These are phyloP conservation scores for Backusella morwellensis DNA, from an alignment of 192 early-diverging fungal species.

Conservation along the genomic window DNA sequence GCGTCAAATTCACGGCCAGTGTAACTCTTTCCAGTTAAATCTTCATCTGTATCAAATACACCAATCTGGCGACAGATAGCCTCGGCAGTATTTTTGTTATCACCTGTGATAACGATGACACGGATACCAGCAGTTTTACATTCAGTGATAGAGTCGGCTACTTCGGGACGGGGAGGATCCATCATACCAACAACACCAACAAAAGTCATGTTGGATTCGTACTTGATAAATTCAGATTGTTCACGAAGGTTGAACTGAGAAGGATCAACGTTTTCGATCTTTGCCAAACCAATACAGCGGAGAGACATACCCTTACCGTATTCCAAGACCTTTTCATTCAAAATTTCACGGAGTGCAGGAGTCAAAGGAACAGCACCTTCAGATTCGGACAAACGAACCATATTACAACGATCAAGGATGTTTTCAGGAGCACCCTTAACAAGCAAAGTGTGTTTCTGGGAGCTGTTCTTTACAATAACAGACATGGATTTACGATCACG, in stretches of 20 bases:
- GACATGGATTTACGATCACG: conserved; percentile 99
- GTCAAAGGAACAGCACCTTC: conserved; percentile 63
- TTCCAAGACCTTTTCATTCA: conserved; percentile 64
- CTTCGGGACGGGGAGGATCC: conserved; percentile 96
- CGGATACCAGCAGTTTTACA: conserved; percentile 95
- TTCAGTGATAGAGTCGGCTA: conserved; percentile 74
- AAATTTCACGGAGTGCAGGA: conserved; percentile 49
- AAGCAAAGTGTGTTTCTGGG: conserved; percentile 51
- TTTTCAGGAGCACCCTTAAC: conserved; percentile 97
- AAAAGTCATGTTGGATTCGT: conserved; percentile 90
- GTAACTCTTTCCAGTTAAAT: conserved; percentile 65
- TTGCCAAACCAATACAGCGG: conserved; percentile 90
- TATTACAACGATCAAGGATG: conserved; percentile 84
- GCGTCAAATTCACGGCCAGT: conserved; percentile 97
- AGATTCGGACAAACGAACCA: conserved; percentile 50
- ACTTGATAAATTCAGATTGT: conserved; percentile 60
- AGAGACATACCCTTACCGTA: conserved; percentile 79
- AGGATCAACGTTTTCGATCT: conserved; percentile 67
- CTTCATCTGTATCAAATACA: conserved; percentile 72
- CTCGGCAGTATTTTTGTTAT: conserved; percentile 97
- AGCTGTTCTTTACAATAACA: conserved; percentile 60
- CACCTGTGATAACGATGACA: conserved; percentile 98
- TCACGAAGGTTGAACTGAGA: conserved; percentile 53
- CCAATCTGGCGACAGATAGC: conserved; percentile 95
- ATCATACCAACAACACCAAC: conserved; percentile 95